Conservation (phyloP, 805 yeast species). For the Peterozyma toletana region DNA sequence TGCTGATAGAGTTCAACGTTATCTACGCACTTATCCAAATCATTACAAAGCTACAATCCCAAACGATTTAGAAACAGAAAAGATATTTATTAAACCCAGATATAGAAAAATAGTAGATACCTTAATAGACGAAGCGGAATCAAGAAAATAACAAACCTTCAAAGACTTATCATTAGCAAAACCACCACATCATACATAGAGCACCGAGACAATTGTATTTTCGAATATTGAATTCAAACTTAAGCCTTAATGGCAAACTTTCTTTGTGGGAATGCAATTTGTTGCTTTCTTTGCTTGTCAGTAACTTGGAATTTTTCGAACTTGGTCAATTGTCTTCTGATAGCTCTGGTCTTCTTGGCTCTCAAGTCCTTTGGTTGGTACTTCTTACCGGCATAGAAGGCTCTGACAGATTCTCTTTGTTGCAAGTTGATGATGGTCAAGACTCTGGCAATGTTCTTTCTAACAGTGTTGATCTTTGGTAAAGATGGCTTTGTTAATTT, state of each 20-base stretch:
- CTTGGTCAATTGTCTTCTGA: slow-evolving; percentile 93
- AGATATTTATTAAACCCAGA: no score
- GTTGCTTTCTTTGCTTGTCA: slow-evolving; percentile 85
- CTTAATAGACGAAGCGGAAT: no score
- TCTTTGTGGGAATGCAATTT: slow-evolving; percentile 96
- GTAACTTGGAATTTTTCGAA: slow-evolving; percentile 78
- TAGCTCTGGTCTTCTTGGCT: slow-evolving; percentile 99
- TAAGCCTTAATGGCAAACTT: slow-evolving; percentile 98
- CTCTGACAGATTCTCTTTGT: slow-evolving; percentile 93
- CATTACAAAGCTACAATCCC: no score
- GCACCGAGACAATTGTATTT: no score
- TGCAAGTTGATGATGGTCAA: slow-evolving; percentile 94
- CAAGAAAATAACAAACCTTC: no score
- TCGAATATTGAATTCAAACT: slow-evolving; percentile 16
- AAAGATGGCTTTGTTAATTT: slow-evolving; percentile 86
- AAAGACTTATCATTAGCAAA: no score
- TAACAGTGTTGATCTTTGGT: slow-evolving; percentile 94
- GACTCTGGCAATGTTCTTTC: slow-evolving; percentile 98
- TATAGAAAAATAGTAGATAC: no score
- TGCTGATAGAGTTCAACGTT: no score
- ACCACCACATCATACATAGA: no score
- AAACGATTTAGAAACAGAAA: no score
- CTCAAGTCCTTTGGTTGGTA: slow-evolving; percentile 98
- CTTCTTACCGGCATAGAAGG: slow-evolving; percentile 91
- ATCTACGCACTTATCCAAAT: no score